A percentile compares a stretch with the other conserved stretches of the same genome.
Evolutionary conservation across 495 filamentous ascomycete genomes (phyloP).

Genomic region (Penicillium alfredii): DNA sequence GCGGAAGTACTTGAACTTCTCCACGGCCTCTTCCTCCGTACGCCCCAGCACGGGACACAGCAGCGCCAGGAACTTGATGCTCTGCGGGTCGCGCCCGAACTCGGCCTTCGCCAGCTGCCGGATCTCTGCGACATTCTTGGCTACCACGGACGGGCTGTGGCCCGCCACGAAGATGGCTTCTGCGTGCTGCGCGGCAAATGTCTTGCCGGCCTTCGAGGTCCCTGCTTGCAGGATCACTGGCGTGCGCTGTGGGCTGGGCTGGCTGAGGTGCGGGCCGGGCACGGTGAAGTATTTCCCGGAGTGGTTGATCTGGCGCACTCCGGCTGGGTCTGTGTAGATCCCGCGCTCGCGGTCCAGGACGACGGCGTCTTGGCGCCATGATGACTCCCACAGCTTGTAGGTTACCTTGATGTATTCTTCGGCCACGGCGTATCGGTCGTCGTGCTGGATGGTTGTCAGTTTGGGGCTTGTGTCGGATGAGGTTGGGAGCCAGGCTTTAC

Average conservation of each 20-base stretch:
- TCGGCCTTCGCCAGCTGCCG: slow-evolving; percentile 38
- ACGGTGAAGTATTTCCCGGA: slow-evolving; percentile 59
- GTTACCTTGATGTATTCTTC: slow-evolving; percentile 64
- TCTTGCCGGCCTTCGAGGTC: slow-evolving; percentile 56
- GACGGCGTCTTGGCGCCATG: slow-evolving; percentile 63
- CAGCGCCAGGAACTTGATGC: slow-evolving; percentile 50
- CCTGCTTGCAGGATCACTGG: slow-evolving; percentile 62
- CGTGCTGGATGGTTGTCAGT: slow-evolving; percentile 42
- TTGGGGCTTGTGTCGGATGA: background rate
- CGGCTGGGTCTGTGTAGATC: slow-evolving; percentile 54
- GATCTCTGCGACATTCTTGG: slow-evolving; percentile 47
- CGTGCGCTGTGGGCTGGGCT: slow-evolving; percentile 60
- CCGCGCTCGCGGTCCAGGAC: slow-evolving; percentile 47
- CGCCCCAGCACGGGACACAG: slow-evolving; percentile 46
- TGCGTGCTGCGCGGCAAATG: slow-evolving; percentile 56
- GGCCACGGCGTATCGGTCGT: slow-evolving; percentile 60
- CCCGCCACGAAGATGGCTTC: slow-evolving; percentile 50
- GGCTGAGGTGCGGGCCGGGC: slow-evolving; percentile 57
- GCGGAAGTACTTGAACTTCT: slow-evolving; percentile 46
- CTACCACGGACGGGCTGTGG: slow-evolving; percentile 41
- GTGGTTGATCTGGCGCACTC: slow-evolving; percentile 61
- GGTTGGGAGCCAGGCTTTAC: slow-evolving; percentile 12
- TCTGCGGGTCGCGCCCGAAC: slow-evolving; percentile 42
- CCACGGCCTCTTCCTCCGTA: slow-evolving; percentile 49
- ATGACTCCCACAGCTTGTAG: slow-evolving; percentile 66